Evolutionary conservation across 352 stramenopile species (phyloP), one percentile per base, ranked within the genome.

Genomic region (Albugo laibachii): DNA sequence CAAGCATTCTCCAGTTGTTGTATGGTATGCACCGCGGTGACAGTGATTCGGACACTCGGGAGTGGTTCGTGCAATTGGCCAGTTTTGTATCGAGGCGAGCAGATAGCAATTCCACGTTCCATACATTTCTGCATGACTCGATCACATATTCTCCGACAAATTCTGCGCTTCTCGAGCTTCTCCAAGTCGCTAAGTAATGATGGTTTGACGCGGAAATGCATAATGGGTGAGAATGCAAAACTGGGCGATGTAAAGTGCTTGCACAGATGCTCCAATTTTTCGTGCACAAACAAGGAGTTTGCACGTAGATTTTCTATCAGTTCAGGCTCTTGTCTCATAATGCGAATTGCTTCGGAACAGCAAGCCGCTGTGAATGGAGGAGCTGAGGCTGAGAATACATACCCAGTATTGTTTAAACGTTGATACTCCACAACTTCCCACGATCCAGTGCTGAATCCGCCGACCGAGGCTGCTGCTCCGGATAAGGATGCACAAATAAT

Each of bases 371-470:
- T 93, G 65, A 98, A 99, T 10, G 95, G 95, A 34, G 94, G 92
- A 19, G 88, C 79, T 44, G 92, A 96, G n/a, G 95, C 95, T 53
- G 88, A 97, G 66, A 97, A 99, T 55, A 95, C 96, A 65, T 99
- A 99, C 44, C 94, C 94, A 5, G 93, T 93, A 36, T 89, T 96
- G 57, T 91, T 97, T 31, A 99, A 79, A 43, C 95, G 85, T 68
- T 99, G 95, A 74, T 98, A 96, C 65, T 98, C 92, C 11, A 98
- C 88, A 5, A 98, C 86, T 50, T 98, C 93, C 56, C 93, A 78
- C 45, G 79, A 95, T 12, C 95, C 95, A 36, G 97, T 92, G 51
- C 91, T 97, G 50, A 98, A 92, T 41, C 95, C 95, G 18, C 95
- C 95, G 43, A 98, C 82, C 50, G 77, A 93, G 5, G 87, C 92